Conservation (phyloP, 257 asterid species). For the Solanum tacnaense region DNA sequence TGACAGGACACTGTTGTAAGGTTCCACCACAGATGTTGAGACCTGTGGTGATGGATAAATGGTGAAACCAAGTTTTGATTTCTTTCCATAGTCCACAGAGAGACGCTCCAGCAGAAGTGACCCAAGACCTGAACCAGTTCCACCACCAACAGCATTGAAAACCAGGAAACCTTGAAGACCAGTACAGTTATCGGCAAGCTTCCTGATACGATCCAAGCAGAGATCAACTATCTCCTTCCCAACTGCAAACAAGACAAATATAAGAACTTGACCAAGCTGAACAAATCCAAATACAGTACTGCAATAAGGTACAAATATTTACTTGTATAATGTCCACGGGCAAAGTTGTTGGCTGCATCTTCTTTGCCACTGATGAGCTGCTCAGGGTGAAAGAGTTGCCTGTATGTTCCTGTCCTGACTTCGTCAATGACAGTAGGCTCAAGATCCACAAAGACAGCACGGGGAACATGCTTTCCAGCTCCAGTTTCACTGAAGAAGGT, state of each 20-base stretch:
- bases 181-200: conserved; percentile 17
- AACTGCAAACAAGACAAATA: background rate
- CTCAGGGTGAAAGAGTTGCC: conserved; percentile 14
- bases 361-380: conserved; percentile 22
- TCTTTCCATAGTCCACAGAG: conserved; percentile 19
- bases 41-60: conserved; percentile 20
- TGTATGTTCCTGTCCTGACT: conserved; percentile 14
- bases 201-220: conserved; percentile 17
- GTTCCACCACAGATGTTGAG: conserved; percentile 18
- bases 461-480: conserved; percentile 19
- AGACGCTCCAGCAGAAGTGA: conserved; percentile 16
- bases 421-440: conserved; percentile 21
- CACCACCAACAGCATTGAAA: conserved; percentile 19
- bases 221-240: conserved; percentile 21
- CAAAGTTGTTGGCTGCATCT: conserved; percentile 24
- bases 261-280: background rate
- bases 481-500: conserved; percentile 23
- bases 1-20: conserved; percentile 20
- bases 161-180: conserved; percentile 15
- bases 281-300: background rate
- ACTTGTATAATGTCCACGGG: conserved; percentile 19
- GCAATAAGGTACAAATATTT: background rate
- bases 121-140: conserved; percentile 23
- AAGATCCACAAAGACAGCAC: conserved; percentile 20
- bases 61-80: conserved; percentile 19